Base-by-base conservation (phyloP, 768 basidiomycete genomes). In the Boletus eberwhitei region DNA sequence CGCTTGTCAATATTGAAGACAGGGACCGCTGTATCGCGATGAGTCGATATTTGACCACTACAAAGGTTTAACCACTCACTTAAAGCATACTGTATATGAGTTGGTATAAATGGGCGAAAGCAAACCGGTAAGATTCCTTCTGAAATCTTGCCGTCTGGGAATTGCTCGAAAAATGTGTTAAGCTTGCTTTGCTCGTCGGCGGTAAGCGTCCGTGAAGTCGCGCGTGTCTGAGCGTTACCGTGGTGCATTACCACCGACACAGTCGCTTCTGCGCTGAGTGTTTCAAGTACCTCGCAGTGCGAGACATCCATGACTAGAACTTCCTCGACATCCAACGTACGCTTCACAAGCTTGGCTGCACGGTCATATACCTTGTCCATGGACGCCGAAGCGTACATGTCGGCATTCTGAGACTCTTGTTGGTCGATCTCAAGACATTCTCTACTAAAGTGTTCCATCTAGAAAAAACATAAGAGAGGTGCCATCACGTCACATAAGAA, bases 361-460 rank as follows among this genome's bases (percentile, higher is more conserved):
- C 85, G 85, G 57, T 90, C 85, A 63, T 96, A 98, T 11, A 98
- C 86, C 57, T 82, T 84, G 64, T 94, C 90, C 93, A 97, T 96
- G 74, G 79, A 71, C 36, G 61, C 60, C 9, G 65, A 65, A 38
- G 54, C 44, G 21, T 66, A 71, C 56, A 64, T 59, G 43, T 71
- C 61, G 35, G 55, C 9, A 19, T 43, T 52, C 43, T 50, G 56
- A 17, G 68, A 59, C 12, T 77, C 72, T 46, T 75, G 65, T 51
- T 77, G 70, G 68, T 96, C 93, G 59, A 94, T 89, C 68, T 96
- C 94, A 24, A 98, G 80, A 63, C 92, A 95, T 70, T 98, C 94
- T 21, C 95, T 84, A 48, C 90, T 95, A 67, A 98, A 97, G 59
- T 90, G 84, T 68, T 98, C 94, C 94, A 98, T 96, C 84, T 90